Evolutionary conservation across 768 basidiomycete species (phyloP), one percentile per base, ranked within the genome.

Genomic region (Termitomyces eurrhizus): DNA sequence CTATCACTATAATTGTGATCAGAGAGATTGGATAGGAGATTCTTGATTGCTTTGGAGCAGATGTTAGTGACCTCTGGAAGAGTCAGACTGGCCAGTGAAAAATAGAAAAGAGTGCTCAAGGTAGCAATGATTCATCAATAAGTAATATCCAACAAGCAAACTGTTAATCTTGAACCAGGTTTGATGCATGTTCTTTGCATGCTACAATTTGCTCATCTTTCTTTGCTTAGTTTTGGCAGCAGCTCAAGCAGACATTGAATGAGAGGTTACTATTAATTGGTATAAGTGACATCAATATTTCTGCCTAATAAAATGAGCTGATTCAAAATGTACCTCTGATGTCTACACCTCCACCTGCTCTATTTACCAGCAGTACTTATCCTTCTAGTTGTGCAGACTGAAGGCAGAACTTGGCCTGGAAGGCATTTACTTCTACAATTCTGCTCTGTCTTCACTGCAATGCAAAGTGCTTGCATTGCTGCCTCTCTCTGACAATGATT

Each of bases 401-500:
- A 14, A 84, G 74, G 89, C 90, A 36, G 86, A 92, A 42, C 76
- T 92, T 16, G 83, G 80, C 1, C 84, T 89, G 0, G 73, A 82
- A n/a, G 89, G 93, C 67, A 84, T 93, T 2, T 80, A 91, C 71
- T 87, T 93, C 1, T 93, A 93, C 67, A 89, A 92, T 66, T 92
- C 91, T 14, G 87, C 84, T 1, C 92, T 90, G 4, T 76, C 88
- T 2, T 92, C 92, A 3, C 92, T 92, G 0, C 78, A 78, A n/a
- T 82, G 80, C 62, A 81, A 79, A 60, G 68, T 74, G 0, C 74
- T 91, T 1, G 85, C 90, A 0, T 76, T 90, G 2, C 86, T 84
- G 4, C 78, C 84, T 4, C 78, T 83, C 33, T 67, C 74, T 0
- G 73, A 72, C 69, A 68, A 73, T 72, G 50, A 77, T 68, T 56